Evolutionary conservation across 495 filamentous ascomycete species (phyloP).

Genomic region (Emericellopsis terricola): DNA sequence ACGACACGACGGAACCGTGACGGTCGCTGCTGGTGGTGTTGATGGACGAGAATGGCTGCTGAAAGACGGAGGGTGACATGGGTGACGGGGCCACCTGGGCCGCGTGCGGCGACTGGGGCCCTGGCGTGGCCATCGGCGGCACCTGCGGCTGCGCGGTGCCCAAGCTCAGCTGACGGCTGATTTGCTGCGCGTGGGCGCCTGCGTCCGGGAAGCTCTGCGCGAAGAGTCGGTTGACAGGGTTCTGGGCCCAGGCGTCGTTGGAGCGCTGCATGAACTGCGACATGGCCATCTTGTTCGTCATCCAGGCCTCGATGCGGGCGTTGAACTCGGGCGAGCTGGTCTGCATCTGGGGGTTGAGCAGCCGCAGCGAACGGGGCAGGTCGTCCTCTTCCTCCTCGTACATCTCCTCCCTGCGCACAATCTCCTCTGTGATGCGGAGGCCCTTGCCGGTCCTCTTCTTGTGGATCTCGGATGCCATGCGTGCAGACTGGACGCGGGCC

Average conservation of each 20-base stretch:
- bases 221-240: background rate
- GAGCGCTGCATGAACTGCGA: background rate
- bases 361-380: constrained; percentile 30
- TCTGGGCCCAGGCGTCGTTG: background rate
- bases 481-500: constrained; percentile 76
- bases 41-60: no score
- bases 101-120: background rate
- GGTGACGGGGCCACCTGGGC: background rate
- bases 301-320: constrained; percentile 35
- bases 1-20: background rate
- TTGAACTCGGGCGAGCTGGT: constrained; percentile 38
- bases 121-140: no score
- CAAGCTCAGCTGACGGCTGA: background rate
- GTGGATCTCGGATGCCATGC: constrained; percentile 76
- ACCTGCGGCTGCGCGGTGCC: no score
- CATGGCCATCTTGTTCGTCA: constrained; percentile 27
- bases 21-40: background rate
- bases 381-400: constrained; percentile 90
- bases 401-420: constrained; percentile 88
- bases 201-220: background rate
- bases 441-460: constrained; percentile 73
- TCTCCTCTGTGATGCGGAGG: constrained; percentile 69
- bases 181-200: background rate
- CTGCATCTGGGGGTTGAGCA: constrained; percentile 34
- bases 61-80: no score